A percentile compares a stretch with the other conserved stretches of the same genome.
phyloP scores from a whole-genome alignment of 768 basidiomycete genomes.

The Phylloporus sp. region DNA sequence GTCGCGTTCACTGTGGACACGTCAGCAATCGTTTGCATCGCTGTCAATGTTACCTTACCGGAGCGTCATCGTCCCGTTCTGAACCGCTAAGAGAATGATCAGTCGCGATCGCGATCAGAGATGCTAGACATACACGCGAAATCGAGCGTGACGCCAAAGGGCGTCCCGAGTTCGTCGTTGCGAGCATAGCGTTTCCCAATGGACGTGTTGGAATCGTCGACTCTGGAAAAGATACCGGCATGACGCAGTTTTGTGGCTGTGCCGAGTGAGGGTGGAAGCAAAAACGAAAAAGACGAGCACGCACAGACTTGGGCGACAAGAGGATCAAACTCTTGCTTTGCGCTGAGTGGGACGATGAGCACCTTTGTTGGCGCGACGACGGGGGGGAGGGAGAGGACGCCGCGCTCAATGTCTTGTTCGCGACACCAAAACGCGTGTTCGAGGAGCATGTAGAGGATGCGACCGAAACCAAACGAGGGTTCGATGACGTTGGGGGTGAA shows the following conservation, averaged over 20 bases:
- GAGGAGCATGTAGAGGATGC: slow-evolving; percentile 88
- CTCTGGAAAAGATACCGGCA: slow-evolving; percentile 86
- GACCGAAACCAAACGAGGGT: slow-evolving; percentile 96
- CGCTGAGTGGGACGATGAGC: slow-evolving; percentile 90
- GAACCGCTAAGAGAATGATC: slow-evolving; percentile 52
- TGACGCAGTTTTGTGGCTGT: slow-evolving; percentile 82
- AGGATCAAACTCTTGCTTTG: slow-evolving; percentile 77
- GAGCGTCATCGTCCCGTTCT: slow-evolving; percentile 91
- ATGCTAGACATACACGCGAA: slow-evolving; percentile 61
- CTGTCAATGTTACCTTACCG: slow-evolving; percentile 50
- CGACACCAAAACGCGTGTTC: slow-evolving; percentile 97
- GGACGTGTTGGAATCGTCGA: slow-evolving; percentile 91
- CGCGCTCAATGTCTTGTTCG: slow-evolving; percentile 86
- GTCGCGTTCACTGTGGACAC: slow-evolving; percentile 72
- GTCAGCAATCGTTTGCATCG: slow-evolving; percentile 1
- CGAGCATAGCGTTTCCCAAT: slow-evolving; percentile 97
- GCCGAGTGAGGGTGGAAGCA: not conserved
- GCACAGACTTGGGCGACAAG: slow-evolving; percentile 86
- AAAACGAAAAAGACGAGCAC: slow-evolving; percentile 33
- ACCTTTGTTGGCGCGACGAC: slow-evolving; percentile 94
- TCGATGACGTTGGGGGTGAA: slow-evolving; percentile 98
- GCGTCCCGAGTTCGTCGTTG: slow-evolving; percentile 98
- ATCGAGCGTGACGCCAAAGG: slow-evolving; percentile 93
- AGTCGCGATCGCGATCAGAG: not conserved
- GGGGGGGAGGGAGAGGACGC: slow-evolving; percentile 82